Evolutionary conservation across 1,284 basidiomycete genomes (phyloP).

Genomic region (Albatrellus sp.): DNA sequence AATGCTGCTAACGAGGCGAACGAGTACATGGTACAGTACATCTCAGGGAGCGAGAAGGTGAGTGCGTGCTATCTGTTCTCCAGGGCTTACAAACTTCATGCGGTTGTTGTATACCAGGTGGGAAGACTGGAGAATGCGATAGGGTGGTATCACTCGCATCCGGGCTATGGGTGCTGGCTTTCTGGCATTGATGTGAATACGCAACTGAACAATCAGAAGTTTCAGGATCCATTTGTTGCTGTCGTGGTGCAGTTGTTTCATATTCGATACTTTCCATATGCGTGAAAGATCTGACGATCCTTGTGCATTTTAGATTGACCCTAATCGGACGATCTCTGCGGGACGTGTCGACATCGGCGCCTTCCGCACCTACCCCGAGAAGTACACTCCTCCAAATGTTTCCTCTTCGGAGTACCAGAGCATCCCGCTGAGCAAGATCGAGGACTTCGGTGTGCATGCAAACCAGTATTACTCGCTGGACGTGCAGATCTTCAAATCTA

Average conservation of each 20-base stretch:
- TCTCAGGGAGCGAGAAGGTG: constrained; percentile 69
- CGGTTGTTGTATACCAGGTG: constrained; percentile 33
- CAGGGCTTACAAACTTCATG: not conserved
- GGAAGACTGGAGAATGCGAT: constrained; percentile 80
- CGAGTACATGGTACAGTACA: constrained; percentile 97
- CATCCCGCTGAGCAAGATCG: constrained; percentile 89
- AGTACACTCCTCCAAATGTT: constrained; percentile 69
- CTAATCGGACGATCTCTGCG: constrained; percentile 94
- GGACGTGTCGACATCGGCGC: constrained; percentile 98
- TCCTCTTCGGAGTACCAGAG: constrained; percentile 81
- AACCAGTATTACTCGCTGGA: constrained; percentile 91
- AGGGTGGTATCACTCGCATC: constrained; percentile 99
- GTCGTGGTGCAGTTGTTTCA: constrained; percentile 60
- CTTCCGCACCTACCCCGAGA: constrained; percentile 92
- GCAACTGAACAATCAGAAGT: constrained; percentile 89
- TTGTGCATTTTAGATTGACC: constrained; percentile 66
- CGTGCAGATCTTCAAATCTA: constrained; percentile 90
- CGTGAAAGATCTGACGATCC: not conserved
- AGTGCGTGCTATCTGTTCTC: constrained; percentile 10
- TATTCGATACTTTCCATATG: not conserved
- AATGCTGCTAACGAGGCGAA: constrained; percentile 95
- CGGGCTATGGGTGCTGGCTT: constrained; percentile 95
- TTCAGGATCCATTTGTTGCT: constrained; percentile 93
- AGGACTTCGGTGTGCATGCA: constrained; percentile 98
- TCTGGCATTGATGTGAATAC: constrained; percentile 96